Evolutionary conservation across 2,329 filamentous ascomycete species (phyloP).

Genomic region (Nectriaceae sp.): DNA sequence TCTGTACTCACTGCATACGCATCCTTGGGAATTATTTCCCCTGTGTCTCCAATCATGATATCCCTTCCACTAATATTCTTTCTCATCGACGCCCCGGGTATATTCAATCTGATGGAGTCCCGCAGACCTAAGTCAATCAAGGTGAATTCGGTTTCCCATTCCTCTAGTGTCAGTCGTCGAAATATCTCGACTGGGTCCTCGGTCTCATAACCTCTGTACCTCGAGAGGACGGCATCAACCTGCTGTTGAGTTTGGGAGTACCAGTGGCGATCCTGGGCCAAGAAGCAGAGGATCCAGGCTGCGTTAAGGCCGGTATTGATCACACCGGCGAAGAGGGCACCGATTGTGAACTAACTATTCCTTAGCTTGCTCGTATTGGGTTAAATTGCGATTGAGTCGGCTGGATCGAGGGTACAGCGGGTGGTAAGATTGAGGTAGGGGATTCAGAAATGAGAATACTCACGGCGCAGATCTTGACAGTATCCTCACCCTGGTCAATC

Average conservation of each 20-base stretch:
- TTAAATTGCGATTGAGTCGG: background rate
- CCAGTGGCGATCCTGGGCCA: constrained; percentile 51
- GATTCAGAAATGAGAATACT: no score
- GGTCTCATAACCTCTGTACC: constrained; percentile 36
- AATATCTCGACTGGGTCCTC: constrained; percentile 41
- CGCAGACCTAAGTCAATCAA: constrained; percentile 51
- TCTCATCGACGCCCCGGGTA: constrained; percentile 50
- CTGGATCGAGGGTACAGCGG: background rate
- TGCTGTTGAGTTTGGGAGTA: constrained; percentile 46
- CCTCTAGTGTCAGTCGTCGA: constrained; percentile 47
- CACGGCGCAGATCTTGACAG: constrained; percentile 44
- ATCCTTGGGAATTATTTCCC: constrained; percentile 51
- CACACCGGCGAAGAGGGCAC: constrained; percentile 56
- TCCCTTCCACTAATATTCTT: constrained; percentile 50
- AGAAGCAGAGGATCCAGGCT: constrained; percentile 52
- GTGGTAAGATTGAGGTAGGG: no score
- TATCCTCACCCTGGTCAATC: constrained; percentile 51
- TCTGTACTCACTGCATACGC: constrained; percentile 40
- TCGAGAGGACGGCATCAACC: constrained; percentile 45
- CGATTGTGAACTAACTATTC: constrained; percentile 57
- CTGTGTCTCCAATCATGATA: constrained; percentile 44
- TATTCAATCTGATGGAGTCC: constrained; percentile 54
- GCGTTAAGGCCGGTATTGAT: constrained; percentile 59
- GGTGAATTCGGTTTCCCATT: constrained; percentile 58
- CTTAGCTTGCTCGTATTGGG: background rate